Evolutionary conservation across 2,329 filamentous ascomycete genomes (phyloP).

Genomic region (Trichoderma harzianum): DNA sequence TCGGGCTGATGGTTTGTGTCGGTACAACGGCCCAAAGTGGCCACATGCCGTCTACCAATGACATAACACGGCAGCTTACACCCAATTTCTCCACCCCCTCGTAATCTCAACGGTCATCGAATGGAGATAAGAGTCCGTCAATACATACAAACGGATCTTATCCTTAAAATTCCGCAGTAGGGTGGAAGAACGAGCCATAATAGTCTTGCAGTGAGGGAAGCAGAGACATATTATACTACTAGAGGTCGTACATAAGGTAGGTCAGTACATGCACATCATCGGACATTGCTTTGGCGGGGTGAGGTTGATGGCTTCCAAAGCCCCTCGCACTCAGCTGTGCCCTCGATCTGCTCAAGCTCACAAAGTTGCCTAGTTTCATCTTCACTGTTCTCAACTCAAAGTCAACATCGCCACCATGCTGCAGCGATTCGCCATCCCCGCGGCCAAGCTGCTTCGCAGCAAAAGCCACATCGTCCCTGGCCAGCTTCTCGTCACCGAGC

Average conservation of each 20-base stretch:
- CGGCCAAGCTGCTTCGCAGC: conserved; percentile 40
- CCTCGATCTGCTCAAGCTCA: not conserved
- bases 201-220: not conserved
- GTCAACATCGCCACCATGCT: conserved; percentile 15
- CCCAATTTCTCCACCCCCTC: not conserved
- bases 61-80: not conserved
- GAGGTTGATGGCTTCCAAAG: not conserved
- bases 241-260: not conserved
- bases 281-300: not conserved
- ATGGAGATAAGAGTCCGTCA: not conserved
- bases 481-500: conserved; percentile 71
- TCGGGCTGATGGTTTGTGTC: not conserved
- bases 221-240: not conserved
- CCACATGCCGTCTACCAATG: not conserved
- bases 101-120: not conserved
- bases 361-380: not conserved
- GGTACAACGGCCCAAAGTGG: not conserved
- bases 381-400: not conserved
- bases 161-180: not conserved
- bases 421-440: conserved; percentile 28
- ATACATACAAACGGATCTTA: not conserved
- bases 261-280: not conserved
- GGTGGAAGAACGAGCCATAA: not conserved
- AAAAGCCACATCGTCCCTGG: conserved; percentile 51
- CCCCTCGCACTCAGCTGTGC: not conserved